These are phyloP conservation scores for Mesostigma viride DNA, from an alignment of 139 green algal species.

Conservation along the genomic window DNA sequence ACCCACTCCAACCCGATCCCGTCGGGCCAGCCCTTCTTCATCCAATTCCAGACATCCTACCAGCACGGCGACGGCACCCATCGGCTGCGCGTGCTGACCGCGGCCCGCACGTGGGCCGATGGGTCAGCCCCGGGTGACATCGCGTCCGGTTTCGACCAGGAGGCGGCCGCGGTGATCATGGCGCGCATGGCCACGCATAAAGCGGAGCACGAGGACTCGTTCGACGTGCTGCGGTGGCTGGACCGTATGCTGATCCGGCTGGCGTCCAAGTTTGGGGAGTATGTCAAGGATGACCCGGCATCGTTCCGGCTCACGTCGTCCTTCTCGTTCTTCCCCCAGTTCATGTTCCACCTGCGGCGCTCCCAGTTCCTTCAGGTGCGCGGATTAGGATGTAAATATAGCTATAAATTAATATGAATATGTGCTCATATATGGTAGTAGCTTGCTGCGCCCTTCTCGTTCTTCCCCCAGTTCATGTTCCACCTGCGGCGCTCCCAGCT, in stretches of 20 bases:
- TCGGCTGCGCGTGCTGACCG: conserved; percentile 40
- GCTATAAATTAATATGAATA: too few species aligned
- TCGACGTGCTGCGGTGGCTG: conserved; percentile 46
- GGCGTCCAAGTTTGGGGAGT: conserved; percentile 38
- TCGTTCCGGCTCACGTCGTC: conserved; percentile 40
- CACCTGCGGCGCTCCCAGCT: conserved; percentile 47
- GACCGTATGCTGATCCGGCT: conserved; percentile 45
- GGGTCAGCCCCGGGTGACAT: conserved; percentile 12
- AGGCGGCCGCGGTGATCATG: conserved; percentile 37
- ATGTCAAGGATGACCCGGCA: conserved; percentile 31
- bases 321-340: conserved; percentile 43
- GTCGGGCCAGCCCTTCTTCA: conserved; percentile 27
- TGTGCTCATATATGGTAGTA: too few species aligned
- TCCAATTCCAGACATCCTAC: conserved; percentile 38
- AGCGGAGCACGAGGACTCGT: conserved; percentile 34
- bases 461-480: conserved; percentile 55
- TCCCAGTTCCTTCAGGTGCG: conserved; percentile 39
- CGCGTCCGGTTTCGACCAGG: conserved; percentile 39
- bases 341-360: conserved; percentile 55
- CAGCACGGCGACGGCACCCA: conserved; percentile 26
- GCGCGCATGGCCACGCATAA: conserved; percentile 32
- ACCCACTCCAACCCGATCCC: conserved; percentile 17
- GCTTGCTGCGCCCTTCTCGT: too few species aligned
- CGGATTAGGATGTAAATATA: too few species aligned
- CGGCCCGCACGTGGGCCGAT: conserved; percentile 36